phyloP scores from a whole-genome alignment of 2,329 filamentous ascomycete genomes.

The Nemania sp. region DNA sequence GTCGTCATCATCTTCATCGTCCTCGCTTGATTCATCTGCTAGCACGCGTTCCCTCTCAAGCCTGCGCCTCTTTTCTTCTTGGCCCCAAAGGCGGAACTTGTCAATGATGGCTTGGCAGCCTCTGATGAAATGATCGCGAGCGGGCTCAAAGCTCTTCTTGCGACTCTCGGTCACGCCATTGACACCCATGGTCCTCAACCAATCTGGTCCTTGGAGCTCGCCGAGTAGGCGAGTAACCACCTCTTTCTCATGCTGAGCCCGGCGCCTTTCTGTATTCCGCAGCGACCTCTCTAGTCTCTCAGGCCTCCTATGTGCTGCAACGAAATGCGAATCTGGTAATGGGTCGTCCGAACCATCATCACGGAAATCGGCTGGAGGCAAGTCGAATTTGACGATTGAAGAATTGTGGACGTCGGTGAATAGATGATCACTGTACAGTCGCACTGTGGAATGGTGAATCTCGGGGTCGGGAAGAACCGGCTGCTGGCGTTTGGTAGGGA shows the following conservation, averaged over 20 bases:
- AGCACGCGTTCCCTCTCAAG: slow-evolving; percentile 70
- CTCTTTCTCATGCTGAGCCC: slow-evolving; percentile 68
- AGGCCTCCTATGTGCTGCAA: slow-evolving; percentile 59
- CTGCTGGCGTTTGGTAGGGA: slow-evolving; percentile 18
- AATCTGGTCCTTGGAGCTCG: slow-evolving; percentile 86
- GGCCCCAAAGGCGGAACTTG: slow-evolving; percentile 86
- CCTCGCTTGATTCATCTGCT: slow-evolving; percentile 53
- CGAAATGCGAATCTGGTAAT: slow-evolving; percentile 58
- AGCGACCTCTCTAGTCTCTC: slow-evolving; percentile 65
- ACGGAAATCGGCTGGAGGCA: slow-evolving; percentile 52
- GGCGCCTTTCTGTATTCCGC: slow-evolving; percentile 65
- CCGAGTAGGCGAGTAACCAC: slow-evolving; percentile 71
- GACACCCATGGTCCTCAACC: slow-evolving; percentile 89
- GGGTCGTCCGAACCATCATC: slow-evolving; percentile 53
- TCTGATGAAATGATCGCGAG: slow-evolving; percentile 79
- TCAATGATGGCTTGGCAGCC: slow-evolving; percentile 81
- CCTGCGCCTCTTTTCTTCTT: slow-evolving; percentile 85
- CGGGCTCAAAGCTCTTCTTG: slow-evolving; percentile 84
- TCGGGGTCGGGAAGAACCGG: slow-evolving; percentile 38
- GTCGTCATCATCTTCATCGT: slow-evolving; percentile 41
- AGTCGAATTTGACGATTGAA: slow-evolving; percentile 59
- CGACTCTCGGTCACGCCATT: slow-evolving; percentile 82
- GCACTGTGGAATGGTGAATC: slow-evolving; percentile 46
- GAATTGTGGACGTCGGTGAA: slow-evolving; percentile 61
- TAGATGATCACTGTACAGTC: slow-evolving; percentile 58